phyloP scores from a whole-genome alignment of 352 stramenopile genomes.

The Plasmopara halstedii region DNA sequence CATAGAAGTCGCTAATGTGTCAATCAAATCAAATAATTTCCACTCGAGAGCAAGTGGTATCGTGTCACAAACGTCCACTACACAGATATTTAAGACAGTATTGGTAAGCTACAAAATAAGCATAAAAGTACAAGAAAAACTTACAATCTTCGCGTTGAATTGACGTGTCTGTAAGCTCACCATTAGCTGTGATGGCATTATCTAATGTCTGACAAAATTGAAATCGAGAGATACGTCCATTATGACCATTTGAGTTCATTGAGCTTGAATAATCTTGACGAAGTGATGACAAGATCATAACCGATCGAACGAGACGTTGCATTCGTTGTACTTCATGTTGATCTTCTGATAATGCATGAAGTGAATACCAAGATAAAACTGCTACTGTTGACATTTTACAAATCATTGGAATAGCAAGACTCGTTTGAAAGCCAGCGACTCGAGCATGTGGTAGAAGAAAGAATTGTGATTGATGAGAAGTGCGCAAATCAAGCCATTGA shows the following conservation, averaged over 20 bases:
- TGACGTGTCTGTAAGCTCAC: slow-evolving; percentile 42
- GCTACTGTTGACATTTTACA: slow-evolving; percentile 76
- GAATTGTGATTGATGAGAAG: slow-evolving; percentile 51
- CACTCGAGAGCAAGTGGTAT: slow-evolving; percentile 63
- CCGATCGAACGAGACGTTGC: slow-evolving; percentile 57
- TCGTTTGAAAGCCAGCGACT: slow-evolving; percentile 49
- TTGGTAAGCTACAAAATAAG: no score
- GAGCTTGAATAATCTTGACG: slow-evolving; percentile 43
- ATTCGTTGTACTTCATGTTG: slow-evolving; percentile 57
- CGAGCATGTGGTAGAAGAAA: slow-evolving; percentile 68
- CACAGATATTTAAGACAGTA: no score
- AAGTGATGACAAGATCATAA: slow-evolving; percentile 54
- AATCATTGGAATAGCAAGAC: slow-evolving; percentile 74
- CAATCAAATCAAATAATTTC: slow-evolving; percentile 58
- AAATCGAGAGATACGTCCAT: slow-evolving; percentile 46
- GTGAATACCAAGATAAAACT: slow-evolving; percentile 75
- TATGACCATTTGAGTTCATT: slow-evolving; percentile 16
- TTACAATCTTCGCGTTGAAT: slow-evolving; percentile 41
- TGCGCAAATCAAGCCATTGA: slow-evolving; percentile 51
- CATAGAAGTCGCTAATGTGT: slow-evolving; percentile 67
- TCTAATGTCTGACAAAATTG: slow-evolving; percentile 75
- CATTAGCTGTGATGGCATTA: slow-evolving; percentile 63
- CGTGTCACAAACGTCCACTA: slow-evolving; percentile 48
- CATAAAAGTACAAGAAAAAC: no score
- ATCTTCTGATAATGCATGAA: slow-evolving; percentile 45